Conservation (phyloP, 805 yeast genomes). For the Starmerella cellae region DNA sequence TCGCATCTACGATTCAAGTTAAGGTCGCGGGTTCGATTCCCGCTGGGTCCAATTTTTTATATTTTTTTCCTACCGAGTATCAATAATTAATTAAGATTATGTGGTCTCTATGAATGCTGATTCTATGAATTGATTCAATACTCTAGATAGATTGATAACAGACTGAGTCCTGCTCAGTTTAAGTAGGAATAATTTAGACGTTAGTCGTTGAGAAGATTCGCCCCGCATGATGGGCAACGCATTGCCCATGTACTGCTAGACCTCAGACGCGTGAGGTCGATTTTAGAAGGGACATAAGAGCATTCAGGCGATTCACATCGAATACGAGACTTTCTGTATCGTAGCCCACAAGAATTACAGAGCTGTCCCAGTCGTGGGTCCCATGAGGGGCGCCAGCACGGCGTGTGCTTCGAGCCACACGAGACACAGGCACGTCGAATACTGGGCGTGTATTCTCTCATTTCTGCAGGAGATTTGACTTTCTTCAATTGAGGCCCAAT, state of each 20-base stretch:
- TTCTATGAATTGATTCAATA: no score
- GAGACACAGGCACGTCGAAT: conserved; percentile 52
- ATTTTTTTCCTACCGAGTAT: background rate
- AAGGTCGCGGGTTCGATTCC: conserved; percentile 34
- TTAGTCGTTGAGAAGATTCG: background rate
- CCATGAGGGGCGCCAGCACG: conserved; percentile 99
- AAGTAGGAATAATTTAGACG: no score
- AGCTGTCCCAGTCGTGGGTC: conserved; percentile 79
- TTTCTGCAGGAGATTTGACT: no score
- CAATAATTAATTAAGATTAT: background rate
- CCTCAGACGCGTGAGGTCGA: conserved; percentile 63
- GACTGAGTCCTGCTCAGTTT: background rate
- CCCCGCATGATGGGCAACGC: conserved; percentile 4
- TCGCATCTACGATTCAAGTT: conserved; percentile 43
- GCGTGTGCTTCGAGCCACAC: conserved; percentile 80
- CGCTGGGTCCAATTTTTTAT: conserved; percentile 27
- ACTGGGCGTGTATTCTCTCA: no score
- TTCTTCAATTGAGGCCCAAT: no score
- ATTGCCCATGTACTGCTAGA: background rate
- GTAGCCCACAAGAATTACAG: conserved; percentile 89
- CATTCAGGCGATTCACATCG: conserved; percentile 68
- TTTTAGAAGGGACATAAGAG: conserved; percentile 86
- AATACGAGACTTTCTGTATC: conserved; percentile 89
- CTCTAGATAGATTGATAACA: background rate
- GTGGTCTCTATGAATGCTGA: no score